These are phyloP conservation scores for Scheffersomyces amazonensis DNA, from an alignment of 805 yeast species.

Conservation along the genomic window DNA sequence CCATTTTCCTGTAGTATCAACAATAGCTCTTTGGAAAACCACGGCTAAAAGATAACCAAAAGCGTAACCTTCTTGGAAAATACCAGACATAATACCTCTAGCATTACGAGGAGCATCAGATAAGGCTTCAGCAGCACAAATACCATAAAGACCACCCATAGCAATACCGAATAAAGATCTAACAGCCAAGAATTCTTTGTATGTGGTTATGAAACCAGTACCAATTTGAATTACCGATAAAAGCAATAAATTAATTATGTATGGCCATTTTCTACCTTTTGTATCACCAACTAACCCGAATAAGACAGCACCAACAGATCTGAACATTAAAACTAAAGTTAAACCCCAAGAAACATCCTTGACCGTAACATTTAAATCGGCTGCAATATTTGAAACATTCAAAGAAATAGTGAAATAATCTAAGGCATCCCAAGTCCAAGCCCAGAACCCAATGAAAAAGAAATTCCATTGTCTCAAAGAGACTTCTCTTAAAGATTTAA, in stretches of 20 bases:
- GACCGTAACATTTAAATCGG: conserved; percentile 40
- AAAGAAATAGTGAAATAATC: conserved; percentile 66
- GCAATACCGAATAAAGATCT: conserved; percentile 66
- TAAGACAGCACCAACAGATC: conserved; percentile 67
- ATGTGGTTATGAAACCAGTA: conserved; percentile 62
- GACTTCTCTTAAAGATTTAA: conserved; percentile 37
- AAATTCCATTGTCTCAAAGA: conserved; percentile 50
- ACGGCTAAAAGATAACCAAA: conserved; percentile 66
- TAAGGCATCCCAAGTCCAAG: conserved; percentile 73
- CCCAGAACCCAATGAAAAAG: conserved; percentile 56
- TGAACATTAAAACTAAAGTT: conserved; percentile 66
- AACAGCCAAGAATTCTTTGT: conserved; percentile 54
- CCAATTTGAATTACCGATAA: conserved; percentile 61
- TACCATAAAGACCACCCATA: conserved; percentile 72
- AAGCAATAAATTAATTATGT: conserved; percentile 43
- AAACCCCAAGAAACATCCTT: conserved; percentile 69
- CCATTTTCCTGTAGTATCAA: conserved; percentile 18
- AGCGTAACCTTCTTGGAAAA: conserved; percentile 57
- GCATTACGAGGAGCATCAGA: conserved; percentile 62
- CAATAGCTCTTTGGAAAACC: conserved; percentile 61
- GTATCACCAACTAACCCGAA: conserved; percentile 63
- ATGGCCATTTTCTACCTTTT: conserved; percentile 69
- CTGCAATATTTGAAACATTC: conserved; percentile 50
- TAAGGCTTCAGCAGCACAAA: conserved; percentile 62
- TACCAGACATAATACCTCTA: conserved; percentile 61